phyloP scores from a whole-genome alignment of 306 rosid genomes.

The apple (Malus domestica) region DNA sequence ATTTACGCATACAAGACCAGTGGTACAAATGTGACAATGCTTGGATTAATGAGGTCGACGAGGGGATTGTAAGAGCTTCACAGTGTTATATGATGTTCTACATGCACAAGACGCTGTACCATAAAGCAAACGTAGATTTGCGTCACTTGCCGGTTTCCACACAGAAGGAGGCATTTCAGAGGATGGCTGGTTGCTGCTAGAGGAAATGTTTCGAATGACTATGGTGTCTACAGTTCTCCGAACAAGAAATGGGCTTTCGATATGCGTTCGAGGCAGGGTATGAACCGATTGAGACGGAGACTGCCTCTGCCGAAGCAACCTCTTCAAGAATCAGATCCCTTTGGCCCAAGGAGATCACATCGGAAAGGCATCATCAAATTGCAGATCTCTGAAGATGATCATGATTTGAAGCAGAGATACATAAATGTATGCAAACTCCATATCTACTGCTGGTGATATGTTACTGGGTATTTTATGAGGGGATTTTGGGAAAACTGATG shows the following conservation, averaged over 20 bases:
- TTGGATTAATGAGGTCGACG: constrained; percentile 85
- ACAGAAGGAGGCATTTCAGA: constrained; percentile 37
- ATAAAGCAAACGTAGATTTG: constrained; percentile 44
- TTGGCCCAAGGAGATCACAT: neutral
- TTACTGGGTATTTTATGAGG: neutral
- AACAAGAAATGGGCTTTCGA: neutral
- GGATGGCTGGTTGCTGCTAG: constrained; percentile 49
- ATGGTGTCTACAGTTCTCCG: neutral
- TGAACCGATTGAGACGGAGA: neutral
- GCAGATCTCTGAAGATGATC: constrained; percentile 7
- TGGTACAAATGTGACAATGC: constrained; percentile 94
- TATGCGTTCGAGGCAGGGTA: neutral
- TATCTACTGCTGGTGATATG: neutral
- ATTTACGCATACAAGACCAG: constrained; percentile 51
- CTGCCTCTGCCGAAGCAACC: neutral
- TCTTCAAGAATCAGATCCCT: neutral
- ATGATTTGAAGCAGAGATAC: neutral
- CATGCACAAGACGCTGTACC: constrained; percentile 46
- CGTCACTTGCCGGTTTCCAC: constrained; percentile 39
- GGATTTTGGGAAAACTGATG: constrained; percentile 1
- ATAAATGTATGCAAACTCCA: neutral
- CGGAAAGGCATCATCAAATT: neutral
- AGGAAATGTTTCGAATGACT: neutral
- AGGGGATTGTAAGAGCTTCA: constrained; percentile 66
- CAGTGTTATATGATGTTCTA: constrained; percentile 91